Evolutionary conservation across 495 filamentous ascomycete species (phyloP).

Genomic region (Lasiosphaeria ovina): DNA sequence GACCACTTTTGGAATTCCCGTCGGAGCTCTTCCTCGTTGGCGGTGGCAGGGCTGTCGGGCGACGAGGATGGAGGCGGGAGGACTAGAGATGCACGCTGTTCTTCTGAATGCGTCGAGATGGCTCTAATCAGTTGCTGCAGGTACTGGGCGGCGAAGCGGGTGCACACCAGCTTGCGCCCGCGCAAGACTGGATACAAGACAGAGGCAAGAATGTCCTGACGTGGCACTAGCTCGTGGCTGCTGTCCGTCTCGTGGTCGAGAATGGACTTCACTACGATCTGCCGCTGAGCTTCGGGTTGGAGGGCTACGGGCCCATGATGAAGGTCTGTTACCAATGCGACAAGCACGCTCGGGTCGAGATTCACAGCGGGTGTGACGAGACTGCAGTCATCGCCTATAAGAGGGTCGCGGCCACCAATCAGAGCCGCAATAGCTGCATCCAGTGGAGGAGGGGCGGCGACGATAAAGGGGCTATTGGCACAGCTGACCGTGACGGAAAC

Average conservation of each 20-base stretch:
- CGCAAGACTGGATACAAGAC: slow-evolving; percentile 37
- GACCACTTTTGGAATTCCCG: slow-evolving; percentile 25
- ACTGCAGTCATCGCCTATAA: slow-evolving; percentile 27
- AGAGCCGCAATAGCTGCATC: slow-evolving; percentile 23
- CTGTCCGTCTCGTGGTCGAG: slow-evolving; percentile 34
- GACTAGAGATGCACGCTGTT: slow-evolving; percentile 31
- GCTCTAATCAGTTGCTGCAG: slow-evolving; percentile 40
- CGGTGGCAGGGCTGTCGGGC: not conserved
- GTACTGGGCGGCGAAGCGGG: slow-evolving; percentile 33
- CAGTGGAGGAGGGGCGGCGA: slow-evolving; percentile 16
- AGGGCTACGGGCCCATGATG: slow-evolving; percentile 34
- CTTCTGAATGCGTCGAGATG: slow-evolving; percentile 40
- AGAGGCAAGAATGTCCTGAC: slow-evolving; percentile 31
- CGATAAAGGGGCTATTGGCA: slow-evolving; percentile 24
- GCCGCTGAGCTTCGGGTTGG: slow-evolving; percentile 30
- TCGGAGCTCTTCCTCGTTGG: slow-evolving; percentile 10
- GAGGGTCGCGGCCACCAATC: slow-evolving; percentile 20
- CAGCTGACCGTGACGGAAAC: slow-evolving; percentile 29
- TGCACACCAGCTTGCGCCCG: slow-evolving; percentile 38
- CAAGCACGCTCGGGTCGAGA: slow-evolving; percentile 41
- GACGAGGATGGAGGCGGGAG: slow-evolving; percentile 16
- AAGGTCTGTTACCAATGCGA: slow-evolving; percentile 41
- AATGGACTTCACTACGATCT: slow-evolving; percentile 35
- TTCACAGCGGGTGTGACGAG: slow-evolving; percentile 34
- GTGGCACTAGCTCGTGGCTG: slow-evolving; percentile 26